Evolutionary conservation across 345 rosid species (phyloP), one percentile per base, ranked within the genome.

Genomic region (Brassica nigra): DNA sequence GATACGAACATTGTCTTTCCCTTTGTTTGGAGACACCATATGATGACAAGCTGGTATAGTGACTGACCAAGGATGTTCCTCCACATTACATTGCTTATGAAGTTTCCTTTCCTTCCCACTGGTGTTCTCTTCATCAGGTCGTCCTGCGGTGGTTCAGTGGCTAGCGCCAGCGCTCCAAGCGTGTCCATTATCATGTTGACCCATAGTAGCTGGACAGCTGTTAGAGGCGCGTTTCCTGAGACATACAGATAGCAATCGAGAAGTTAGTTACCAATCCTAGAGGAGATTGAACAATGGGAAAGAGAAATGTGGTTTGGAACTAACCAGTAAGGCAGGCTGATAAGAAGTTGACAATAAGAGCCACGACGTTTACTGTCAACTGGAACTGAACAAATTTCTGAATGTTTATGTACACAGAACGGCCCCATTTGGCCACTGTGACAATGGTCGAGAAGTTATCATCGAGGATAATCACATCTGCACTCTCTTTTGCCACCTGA

Each of bases 331-430:
- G 84, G 82, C 99, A 95, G 62, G 97, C 97, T 39, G 99, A 92
- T 70, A 94, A 31, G 81, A 94, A 92, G 88, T 94, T 94, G 73
- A 94, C 95, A 34, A 90, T 78, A 44, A 92, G 90, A 55, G 97
- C 97, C 71, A 90, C 97, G 2, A 94, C 87, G 71, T 92, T 94
- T 73, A 92, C 97, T 0, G 98, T 94, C 76, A 94, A 81, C 85
- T 94, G 97, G 84, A 94, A 94, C 84, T 94, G 97, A 75, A 94
- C 91, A 59, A 94, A 94, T 69, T 94, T 92, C 77, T 94, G 94
- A 62, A 94, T 92, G 87, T 92, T 94, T 79, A 86, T 75, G 80
- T 90, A 92, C 70, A 92, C 95, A 6, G 97, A 90, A 63, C 97
- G 93, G 11, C 97, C 98, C 97, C 95, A 94, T 76, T 85, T 94